These are phyloP conservation scores for Chenopodium formosanum DNA, from an alignment of 148 eudicot genomes.

Conservation along the genomic window DNA sequence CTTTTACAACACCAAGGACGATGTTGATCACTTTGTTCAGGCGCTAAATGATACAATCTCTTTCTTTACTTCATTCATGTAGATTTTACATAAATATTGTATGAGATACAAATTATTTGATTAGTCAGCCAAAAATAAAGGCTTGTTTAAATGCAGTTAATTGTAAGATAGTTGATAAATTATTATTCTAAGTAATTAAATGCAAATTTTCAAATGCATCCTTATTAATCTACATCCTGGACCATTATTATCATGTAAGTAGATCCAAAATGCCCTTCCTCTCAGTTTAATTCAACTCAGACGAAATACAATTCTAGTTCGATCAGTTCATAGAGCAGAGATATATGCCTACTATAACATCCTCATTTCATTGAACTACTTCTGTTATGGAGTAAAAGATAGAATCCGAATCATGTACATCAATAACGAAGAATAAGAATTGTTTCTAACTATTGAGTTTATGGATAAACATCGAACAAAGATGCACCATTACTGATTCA, in stretches of 20 bases:
- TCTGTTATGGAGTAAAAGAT: too few relatives aligned
- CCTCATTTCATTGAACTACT: neutral
- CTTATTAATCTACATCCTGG: too few relatives aligned
- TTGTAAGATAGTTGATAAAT: too few relatives aligned
- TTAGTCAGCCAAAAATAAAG: too few relatives aligned
- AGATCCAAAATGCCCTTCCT: neutral
- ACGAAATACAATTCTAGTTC: neutral
- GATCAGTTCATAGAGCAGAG: neutral
- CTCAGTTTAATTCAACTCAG: neutral
- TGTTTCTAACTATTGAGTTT: neutral
- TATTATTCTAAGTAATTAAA: too few relatives aligned
- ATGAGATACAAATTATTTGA: too few relatives aligned
- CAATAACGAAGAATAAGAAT: neutral
- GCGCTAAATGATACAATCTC: conserved; percentile 64
- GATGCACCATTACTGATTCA: neutral
- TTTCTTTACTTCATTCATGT: conserved; percentile 65
- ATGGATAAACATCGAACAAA: neutral
- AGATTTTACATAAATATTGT: neutral
- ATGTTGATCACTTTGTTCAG: conserved; percentile 62
- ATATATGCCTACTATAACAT: neutral
- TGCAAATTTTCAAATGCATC: too few relatives aligned
- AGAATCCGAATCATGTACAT: neutral
- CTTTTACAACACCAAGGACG: conserved; percentile 90
- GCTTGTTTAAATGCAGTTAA: too few relatives aligned
- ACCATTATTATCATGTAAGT: too few relatives aligned